A percentile compares a stretch with the other conserved stretches of the same genome.
Evolutionary conservation across 2,329 filamentous ascomycete species (phyloP).

Genomic region (Teratosphaeria zuluensis): DNA sequence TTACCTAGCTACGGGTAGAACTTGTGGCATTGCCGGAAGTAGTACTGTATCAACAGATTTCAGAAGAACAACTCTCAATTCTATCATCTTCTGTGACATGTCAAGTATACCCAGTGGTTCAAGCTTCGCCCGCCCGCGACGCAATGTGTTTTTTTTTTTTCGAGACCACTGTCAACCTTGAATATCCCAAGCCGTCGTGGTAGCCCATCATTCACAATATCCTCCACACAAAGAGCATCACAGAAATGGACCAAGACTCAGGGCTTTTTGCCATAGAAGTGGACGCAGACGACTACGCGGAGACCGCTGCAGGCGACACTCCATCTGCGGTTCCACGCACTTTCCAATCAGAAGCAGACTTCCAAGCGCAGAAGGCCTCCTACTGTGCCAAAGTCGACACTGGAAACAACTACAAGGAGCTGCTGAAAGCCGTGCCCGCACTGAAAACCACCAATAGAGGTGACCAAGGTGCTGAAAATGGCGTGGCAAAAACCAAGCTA

Average conservation of each 20-base stretch:
- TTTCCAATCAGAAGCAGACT: slow-evolving; percentile 24
- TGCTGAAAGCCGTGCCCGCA: slow-evolving; percentile 11
- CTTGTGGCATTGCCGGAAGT: background rate
- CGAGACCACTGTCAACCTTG: background rate
- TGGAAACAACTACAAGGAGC: slow-evolving; percentile 16
- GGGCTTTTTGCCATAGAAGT: slow-evolving; percentile 24
- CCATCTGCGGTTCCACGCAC: slow-evolving; percentile 16
- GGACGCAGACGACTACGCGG: slow-evolving; percentile 23
- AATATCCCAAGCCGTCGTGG: background rate
- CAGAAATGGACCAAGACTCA: slow-evolving; percentile 2
- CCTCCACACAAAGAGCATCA: slow-evolving; percentile 2
- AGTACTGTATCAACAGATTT: slow-evolving; percentile 6
- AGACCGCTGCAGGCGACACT: slow-evolving; percentile 17
- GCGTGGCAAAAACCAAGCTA: slow-evolving; percentile 6
- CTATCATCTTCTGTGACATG: background rate
- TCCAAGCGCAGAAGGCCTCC: slow-evolving; percentile 18
- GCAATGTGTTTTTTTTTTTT: background rate
- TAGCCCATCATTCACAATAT: background rate
- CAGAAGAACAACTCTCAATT: background rate
- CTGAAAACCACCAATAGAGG: slow-evolving; percentile 1
- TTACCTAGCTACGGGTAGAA: slow-evolving; percentile 6
- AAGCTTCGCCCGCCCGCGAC: background rate
- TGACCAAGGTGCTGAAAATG: background rate
- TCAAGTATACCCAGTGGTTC: too few relatives aligned
- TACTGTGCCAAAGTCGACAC: slow-evolving; percentile 24